Base-by-base conservation (phyloP, 2,329 filamentous ascomycete genomes). In the Ophiosphaerella herpotricha region DNA sequence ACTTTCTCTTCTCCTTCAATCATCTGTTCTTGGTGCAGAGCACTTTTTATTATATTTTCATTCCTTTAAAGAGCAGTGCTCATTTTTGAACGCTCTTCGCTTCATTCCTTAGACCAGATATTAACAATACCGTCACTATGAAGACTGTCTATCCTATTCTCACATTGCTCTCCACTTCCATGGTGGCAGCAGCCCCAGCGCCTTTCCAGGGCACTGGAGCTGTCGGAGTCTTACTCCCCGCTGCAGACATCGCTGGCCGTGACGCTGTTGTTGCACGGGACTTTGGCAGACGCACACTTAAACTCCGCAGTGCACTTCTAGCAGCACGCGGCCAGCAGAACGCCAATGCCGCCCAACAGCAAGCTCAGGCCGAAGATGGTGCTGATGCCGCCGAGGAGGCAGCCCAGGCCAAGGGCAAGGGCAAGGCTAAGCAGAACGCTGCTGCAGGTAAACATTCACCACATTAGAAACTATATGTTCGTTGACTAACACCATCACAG, bases 21-120 rank as follows among this genome's bases (percentile, higher is more conserved):
- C 32, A 49, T 45, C 46, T 48, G 46, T 66, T 56, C 50, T 59
- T 60, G 47, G 69, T 72, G 69, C 68, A 66, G 69, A 58, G 57
- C 68, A 71, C 68, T 66, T 44, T 51, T 56, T 52, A 52, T 40
- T 64, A 52, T 54, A 56, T 42, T 53, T 63, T 64, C 50, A 38
- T 54, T 66, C 65, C 54, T 60, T 65, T 40, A 48, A 38, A 62
- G 70, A 72, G 68, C 70, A 71, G 70, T 67, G 70, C 70, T 73
- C 67, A 64, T 47, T 61, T 58, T 52, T 67, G 57, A 51, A 56
- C 50, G 60, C 45, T 53, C 29, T 52, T 62, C 60, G 55, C 50
- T 66, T 51, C 60, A 63, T 60, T 54, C 43, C 46, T 61, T 52
- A 47, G 18, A 45, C 24, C 29, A 46, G 39, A 49, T 50, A 24